phyloP scores from a whole-genome alignment of 2,329 filamentous ascomycete genomes.

The Verticillium albo-atrum region DNA sequence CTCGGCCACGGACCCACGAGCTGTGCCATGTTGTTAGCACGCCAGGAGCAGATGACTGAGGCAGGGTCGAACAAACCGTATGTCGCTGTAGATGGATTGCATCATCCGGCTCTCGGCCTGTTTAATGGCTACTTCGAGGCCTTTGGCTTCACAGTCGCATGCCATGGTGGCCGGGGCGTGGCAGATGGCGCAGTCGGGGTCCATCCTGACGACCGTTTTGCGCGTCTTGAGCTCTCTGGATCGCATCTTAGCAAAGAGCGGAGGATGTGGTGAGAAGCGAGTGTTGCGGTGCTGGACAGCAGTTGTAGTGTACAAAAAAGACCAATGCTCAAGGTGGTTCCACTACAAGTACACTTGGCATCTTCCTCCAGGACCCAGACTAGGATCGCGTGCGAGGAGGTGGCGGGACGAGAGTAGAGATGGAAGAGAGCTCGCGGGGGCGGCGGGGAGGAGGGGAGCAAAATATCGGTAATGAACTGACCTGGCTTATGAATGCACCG shows the following conservation, averaged over 20 bases:
- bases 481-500: conserved; percentile 11
- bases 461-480: conserved; percentile 9
- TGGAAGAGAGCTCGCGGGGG: conserved; percentile 7
- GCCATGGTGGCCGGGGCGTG: conserved; percentile 50
- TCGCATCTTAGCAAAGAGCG: conserved; percentile 44
- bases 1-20: conserved; percentile 59
- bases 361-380: conserved; percentile 25
- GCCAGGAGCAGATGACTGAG: not conserved
- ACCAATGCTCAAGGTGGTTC: conserved; percentile 9
- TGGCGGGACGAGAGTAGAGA: conserved; percentile 15
- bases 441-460: conserved; percentile 14
- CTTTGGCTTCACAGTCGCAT: conserved; percentile 64
- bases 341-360: conserved; percentile 12
- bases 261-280: not conserved
- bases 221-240: conserved; percentile 35
- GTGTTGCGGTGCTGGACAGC: not conserved
- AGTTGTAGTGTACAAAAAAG: conserved; percentile 23
- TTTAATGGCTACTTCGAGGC: conserved; percentile 56
- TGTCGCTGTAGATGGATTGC: conserved; percentile 57
- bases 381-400: conserved; percentile 26
- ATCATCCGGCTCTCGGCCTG: conserved; percentile 63
- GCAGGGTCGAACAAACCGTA: conserved; percentile 42
- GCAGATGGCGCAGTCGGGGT: conserved; percentile 67
- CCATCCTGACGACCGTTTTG: conserved; percentile 57
- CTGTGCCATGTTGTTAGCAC: conserved; percentile 27